Percentiles rank a stretch among this genome's conserved stretches.
Conservation (phyloP, 2,329 filamentous ascomycete species). For the Clonostachys byssicola region DNA sequence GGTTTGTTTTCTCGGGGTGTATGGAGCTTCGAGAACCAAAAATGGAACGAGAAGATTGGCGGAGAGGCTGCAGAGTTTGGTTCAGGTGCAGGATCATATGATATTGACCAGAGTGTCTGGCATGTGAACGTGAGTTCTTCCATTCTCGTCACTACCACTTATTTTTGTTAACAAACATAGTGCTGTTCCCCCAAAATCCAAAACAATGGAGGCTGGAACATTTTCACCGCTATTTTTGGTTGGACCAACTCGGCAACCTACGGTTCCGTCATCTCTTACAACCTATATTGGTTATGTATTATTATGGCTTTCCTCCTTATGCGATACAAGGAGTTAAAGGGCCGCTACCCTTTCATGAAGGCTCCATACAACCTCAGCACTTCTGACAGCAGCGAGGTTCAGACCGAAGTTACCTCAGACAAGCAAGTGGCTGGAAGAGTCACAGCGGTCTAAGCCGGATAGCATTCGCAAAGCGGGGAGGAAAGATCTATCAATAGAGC, state of each 20-base stretch:
- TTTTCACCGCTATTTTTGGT: slow-evolving; percentile 69
- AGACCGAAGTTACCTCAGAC: no score
- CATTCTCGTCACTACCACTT: slow-evolving; percentile 22
- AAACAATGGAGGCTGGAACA: slow-evolving; percentile 66
- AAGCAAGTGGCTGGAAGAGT: no score
- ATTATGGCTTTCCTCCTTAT: slow-evolving; percentile 55
- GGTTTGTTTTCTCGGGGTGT: slow-evolving; percentile 75
- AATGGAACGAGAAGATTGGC: slow-evolving; percentile 63
- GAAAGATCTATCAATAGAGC: no score
- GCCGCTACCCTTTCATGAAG: slow-evolving; percentile 30
- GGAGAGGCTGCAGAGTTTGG: slow-evolving; percentile 49
- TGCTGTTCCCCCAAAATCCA: slow-evolving; percentile 61
- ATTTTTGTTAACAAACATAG: slow-evolving; percentile 32
- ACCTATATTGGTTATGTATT: slow-evolving; percentile 72
- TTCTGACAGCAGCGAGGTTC: no score
- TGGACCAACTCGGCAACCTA: slow-evolving; percentile 71
- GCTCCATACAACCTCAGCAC: no score
- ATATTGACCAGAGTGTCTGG: slow-evolving; percentile 74
- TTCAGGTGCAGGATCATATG: slow-evolving; percentile 68
- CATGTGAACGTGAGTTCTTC: slow-evolving; percentile 64
- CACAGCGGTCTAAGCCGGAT: no score
- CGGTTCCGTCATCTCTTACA: slow-evolving; percentile 75
- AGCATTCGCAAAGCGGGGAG: no score
- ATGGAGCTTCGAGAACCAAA: slow-evolving; percentile 70
- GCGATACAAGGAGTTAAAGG: slow-evolving; percentile 56